Base-by-base conservation (phyloP, 2,329 filamentous ascomycete genomes). In the Bisporella sp. region DNA sequence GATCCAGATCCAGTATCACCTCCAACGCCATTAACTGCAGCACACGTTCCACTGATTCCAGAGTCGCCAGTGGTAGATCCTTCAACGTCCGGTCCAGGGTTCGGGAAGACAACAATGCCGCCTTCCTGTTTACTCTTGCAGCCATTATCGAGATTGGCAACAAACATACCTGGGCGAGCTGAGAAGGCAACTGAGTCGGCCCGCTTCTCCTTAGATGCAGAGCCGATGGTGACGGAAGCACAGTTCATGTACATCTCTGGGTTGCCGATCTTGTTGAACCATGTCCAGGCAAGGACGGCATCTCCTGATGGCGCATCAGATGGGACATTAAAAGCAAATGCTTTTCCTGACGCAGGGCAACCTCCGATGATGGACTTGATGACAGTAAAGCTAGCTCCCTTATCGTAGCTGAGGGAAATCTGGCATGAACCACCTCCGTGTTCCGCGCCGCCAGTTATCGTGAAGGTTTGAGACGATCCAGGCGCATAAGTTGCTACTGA, bases 171-270 rank as follows among this genome's bases (percentile, higher is more conserved):
- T 0, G 81, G 81, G 0, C 82, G 73, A 5, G 59, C 54, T 31
- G 66, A 62, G 59, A 82, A 76, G 28, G 64, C 52, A 44, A 59
- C 54, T 11, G 54, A 49, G n/a, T 59, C 54, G 12, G 33, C 35
- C 21, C 31, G 30, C 30, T 11, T 30, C 6, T 9, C 45, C 4
- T 49, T 50, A 21, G 52, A 45, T 3, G 57, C 60, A 13, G 54
- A 53, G 6, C 55, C 57, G 47, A 84, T 76, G 29, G 73, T 72
- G 35, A 83, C 74, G 7, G 73, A 71, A 0, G 80, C 81, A 56
- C 81, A 85, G 62, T 83, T 80, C 78, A 82, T 82, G 69, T 85
- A 85, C 72, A 82, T 81, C 58, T 84, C 81, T 13, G 80, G 72
- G 58, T 83, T 82, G 3, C 80, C 80, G 29, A 77, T 60, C 51